Evolutionary conservation across 768 basidiomycete species (phyloP).

Genomic region (Coprinellus micaceus): DNA sequence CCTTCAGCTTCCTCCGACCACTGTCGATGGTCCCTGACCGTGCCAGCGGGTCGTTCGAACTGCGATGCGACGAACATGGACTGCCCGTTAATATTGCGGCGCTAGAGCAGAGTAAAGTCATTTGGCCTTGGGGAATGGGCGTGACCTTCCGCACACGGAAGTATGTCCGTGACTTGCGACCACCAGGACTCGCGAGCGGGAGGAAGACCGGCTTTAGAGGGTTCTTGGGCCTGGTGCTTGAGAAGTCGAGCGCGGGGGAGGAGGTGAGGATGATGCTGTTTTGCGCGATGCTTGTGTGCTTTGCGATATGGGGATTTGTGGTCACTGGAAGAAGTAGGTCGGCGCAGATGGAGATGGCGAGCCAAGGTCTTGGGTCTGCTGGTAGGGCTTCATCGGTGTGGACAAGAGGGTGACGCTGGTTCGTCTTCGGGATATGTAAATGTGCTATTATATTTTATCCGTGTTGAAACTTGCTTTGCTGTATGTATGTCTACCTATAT

Average conservation of each 20-base stretch:
- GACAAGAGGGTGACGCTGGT: not conserved
- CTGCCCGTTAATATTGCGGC: slow-evolving; percentile 54
- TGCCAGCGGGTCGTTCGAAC: slow-evolving; percentile 52
- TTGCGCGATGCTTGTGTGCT: slow-evolving; percentile 43
- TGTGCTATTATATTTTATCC: no score
- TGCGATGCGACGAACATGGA: slow-evolving; percentile 60
- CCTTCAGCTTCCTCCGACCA: slow-evolving; percentile 41
- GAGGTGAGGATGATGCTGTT: slow-evolving; percentile 61
- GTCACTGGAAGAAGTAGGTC: slow-evolving; percentile 17
- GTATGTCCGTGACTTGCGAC: slow-evolving; percentile 40
- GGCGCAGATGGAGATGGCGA: not conserved
- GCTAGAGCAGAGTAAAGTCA: slow-evolving; percentile 42
- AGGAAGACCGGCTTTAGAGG: slow-evolving; percentile 33
- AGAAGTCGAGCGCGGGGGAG: slow-evolving; percentile 62
- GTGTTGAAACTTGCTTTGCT: no score
- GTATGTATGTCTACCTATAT: no score
- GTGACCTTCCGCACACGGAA: slow-evolving; percentile 32
- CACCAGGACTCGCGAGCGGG: slow-evolving; percentile 21
- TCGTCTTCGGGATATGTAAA: no score
- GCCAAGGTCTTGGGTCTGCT: not conserved
- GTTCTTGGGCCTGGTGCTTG: slow-evolving; percentile 44
- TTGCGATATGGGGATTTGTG: slow-evolving; percentile 50
- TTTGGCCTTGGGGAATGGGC: slow-evolving; percentile 50
- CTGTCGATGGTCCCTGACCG: slow-evolving; percentile 29
- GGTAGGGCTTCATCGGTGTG: not conserved